Evolutionary conservation across 352 stramenopile genomes (phyloP).

Genomic region (Pythium chondricola): DNA sequence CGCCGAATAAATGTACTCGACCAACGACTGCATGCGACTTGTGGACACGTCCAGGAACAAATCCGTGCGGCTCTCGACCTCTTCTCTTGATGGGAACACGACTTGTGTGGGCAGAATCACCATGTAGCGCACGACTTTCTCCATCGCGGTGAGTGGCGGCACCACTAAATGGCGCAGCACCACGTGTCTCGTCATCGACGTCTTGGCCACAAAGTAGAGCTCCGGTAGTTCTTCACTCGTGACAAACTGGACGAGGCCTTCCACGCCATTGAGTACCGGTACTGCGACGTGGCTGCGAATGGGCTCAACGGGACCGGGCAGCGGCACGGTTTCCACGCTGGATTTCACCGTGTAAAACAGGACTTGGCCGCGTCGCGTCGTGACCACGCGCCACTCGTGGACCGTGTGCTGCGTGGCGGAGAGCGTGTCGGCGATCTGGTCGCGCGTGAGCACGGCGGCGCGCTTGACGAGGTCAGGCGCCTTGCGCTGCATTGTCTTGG

Average conservation of each 20-base stretch:
- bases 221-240: conserved; percentile 78
- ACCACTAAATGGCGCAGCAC: conserved; percentile 63
- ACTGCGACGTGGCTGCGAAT: conserved; percentile 52
- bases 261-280: conserved; percentile 57
- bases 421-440: conserved; percentile 55
- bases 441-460: conserved; percentile 51
- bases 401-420: conserved; percentile 42
- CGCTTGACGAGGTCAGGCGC: conserved; percentile 71
- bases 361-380: conserved; percentile 47
- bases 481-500: conserved; percentile 65
- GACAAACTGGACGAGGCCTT: conserved; percentile 70
- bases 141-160: conserved; percentile 52
- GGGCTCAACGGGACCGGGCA: conserved; percentile 44
- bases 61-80: conserved; percentile 70
- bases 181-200: conserved; percentile 56
- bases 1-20: conserved; percentile 81
- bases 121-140: conserved; percentile 64
- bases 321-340: conserved; percentile 35
- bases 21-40: conserved; percentile 55
- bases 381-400: conserved; percentile 53
- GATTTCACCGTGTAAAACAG: conserved; percentile 69
- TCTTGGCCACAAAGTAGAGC: conserved; percentile 84
- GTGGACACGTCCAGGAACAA: conserved; percentile 72
- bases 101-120: conserved; percentile 73
- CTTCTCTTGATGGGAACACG: conserved; percentile 73